phyloP scores from a whole-genome alignment of 2,329 filamentous ascomycete species.

The Leptographium galeiforme region DNA sequence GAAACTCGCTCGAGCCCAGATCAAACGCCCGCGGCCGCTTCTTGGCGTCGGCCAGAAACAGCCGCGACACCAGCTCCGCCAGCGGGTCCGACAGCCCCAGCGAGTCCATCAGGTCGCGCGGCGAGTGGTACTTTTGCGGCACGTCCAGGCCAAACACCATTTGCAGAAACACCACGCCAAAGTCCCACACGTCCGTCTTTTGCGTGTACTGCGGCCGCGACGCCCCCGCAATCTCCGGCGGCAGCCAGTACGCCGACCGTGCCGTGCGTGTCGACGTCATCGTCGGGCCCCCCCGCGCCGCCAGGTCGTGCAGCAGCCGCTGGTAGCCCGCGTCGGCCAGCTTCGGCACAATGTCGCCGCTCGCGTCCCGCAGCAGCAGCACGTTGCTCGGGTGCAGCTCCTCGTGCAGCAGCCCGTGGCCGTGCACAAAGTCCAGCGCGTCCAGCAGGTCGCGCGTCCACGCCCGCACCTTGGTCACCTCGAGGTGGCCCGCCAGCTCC shows the following conservation, averaged over 20 bases:
- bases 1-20: constrained; percentile 49
- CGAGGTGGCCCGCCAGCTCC: constrained; percentile 61
- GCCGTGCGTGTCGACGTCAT: constrained; percentile 43
- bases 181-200: constrained; percentile 91
- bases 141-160: constrained; percentile 84
- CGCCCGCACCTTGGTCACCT: constrained; percentile 62
- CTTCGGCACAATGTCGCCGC: constrained; percentile 58
- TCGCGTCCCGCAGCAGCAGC: constrained; percentile 56
- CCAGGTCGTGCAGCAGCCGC: constrained; percentile 49
- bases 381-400: constrained; percentile 71
- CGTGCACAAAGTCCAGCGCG: constrained; percentile 76
- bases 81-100: constrained; percentile 61
- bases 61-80: constrained; percentile 65
- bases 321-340: constrained; percentile 64
- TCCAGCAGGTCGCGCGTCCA: constrained; percentile 91
- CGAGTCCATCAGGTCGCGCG: constrained; percentile 57
- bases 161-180: constrained; percentile 81
- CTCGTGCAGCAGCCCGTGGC: constrained; percentile 70
- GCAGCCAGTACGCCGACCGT: constrained; percentile 70
- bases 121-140: constrained; percentile 64
- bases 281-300: constrained; percentile 32
- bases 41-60: constrained; percentile 75
- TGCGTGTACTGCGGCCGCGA: constrained; percentile 50
- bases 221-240: constrained; percentile 58
- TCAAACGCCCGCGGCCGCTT: constrained; percentile 76